A percentile compares a stretch with the other conserved stretches of the same genome.
phyloP scores from a whole-genome alignment of 176 grass and related monocot species.

The Tillandsia fasciculata region DNA sequence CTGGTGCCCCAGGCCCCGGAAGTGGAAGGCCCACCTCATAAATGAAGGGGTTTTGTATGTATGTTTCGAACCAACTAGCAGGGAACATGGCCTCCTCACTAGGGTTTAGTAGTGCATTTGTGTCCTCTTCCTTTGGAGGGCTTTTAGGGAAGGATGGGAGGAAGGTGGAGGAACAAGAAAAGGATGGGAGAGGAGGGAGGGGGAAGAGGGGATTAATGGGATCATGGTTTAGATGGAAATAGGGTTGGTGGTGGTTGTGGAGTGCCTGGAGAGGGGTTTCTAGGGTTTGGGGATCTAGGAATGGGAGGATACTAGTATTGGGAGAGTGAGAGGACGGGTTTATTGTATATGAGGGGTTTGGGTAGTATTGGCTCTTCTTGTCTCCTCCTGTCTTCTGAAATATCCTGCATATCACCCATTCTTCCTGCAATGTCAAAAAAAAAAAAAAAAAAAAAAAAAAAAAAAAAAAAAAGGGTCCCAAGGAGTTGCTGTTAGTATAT shows the following conservation, averaged over 20 bases:
- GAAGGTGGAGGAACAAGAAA: not conserved
- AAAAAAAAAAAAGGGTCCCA: not conserved
- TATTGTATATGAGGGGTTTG: slow-evolving; percentile 30
- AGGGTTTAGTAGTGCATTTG: not conserved
- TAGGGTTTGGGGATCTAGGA: slow-evolving; percentile 33
- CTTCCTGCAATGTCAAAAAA: slow-evolving; percentile 40
- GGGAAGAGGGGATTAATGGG: slow-evolving; percentile 12
- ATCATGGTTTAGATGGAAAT: slow-evolving; percentile 21
- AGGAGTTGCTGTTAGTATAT: not conserved
- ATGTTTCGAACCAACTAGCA: slow-evolving; percentile 51
- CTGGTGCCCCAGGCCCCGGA: not conserved
- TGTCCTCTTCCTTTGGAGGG: slow-evolving; percentile 1
- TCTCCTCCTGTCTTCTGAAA: slow-evolving; percentile 69
- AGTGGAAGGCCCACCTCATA: slow-evolving; percentile 42
- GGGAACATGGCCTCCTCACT: not conserved
- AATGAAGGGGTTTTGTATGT: slow-evolving; percentile 41
- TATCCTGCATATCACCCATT: slow-evolving; percentile 99
- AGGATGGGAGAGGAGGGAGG: slow-evolving; percentile 20
- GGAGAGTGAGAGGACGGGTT: slow-evolving; percentile 22
- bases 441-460: slow-evolving; percentile 9
- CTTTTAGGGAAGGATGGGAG: not conserved
- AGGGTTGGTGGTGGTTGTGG: slow-evolving; percentile 17
- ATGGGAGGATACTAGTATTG: slow-evolving; percentile 48
- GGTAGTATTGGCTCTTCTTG: slow-evolving; percentile 46
- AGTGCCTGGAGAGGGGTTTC: slow-evolving; percentile 26